Evolutionary conservation across 805 yeast species (phyloP).

Genomic region (Debaryomyces castellii): DNA sequence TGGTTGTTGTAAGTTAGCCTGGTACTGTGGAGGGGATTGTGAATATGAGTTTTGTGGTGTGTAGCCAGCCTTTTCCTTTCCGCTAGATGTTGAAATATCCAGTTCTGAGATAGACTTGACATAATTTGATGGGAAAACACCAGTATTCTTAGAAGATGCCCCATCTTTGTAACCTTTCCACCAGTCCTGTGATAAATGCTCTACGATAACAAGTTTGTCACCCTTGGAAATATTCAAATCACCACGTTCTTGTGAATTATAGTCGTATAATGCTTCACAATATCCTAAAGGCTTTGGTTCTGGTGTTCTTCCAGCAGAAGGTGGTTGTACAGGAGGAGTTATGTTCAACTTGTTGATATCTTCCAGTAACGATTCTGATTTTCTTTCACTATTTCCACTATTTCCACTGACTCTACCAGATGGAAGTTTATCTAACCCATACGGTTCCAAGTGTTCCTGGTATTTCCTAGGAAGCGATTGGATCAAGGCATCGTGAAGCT

Average conservation of each 20-base stretch:
- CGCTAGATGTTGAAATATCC: constrained; percentile 22
- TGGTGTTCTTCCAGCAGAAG: constrained; percentile 13
- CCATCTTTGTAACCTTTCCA: constrained; percentile 67
- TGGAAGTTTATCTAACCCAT: constrained; percentile 37
- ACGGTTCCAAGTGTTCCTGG: constrained; percentile 49
- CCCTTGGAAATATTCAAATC: constrained; percentile 69
- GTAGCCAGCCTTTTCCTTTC: constrained; percentile 18
- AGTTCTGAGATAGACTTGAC: constrained; percentile 47
- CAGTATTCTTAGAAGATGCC: constrained; percentile 47
- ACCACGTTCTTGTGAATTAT: constrained; percentile 68
- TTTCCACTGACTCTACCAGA: constrained; percentile 1
- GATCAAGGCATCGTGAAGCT: constrained; percentile 50
- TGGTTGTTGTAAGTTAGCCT: constrained; percentile 6
- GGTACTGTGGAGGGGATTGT: constrained; percentile 16
- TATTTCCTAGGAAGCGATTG: constrained; percentile 58
- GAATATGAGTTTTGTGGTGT: constrained; percentile 13
- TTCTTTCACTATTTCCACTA: neutral
- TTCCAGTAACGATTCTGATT: constrained; percentile 2
- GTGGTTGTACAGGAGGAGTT: constrained; percentile 17
- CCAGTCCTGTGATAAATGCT: constrained; percentile 84
- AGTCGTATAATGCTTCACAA: constrained; percentile 73
- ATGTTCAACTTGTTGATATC: constrained; percentile 1
- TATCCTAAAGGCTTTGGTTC: constrained; percentile 29
- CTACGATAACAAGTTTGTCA: constrained; percentile 66
- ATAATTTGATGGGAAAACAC: constrained; percentile 90